These are phyloP conservation scores for Dactylis glomerata DNA, from an alignment of 176 grass and related monocot genomes.

Conservation along the genomic window DNA sequence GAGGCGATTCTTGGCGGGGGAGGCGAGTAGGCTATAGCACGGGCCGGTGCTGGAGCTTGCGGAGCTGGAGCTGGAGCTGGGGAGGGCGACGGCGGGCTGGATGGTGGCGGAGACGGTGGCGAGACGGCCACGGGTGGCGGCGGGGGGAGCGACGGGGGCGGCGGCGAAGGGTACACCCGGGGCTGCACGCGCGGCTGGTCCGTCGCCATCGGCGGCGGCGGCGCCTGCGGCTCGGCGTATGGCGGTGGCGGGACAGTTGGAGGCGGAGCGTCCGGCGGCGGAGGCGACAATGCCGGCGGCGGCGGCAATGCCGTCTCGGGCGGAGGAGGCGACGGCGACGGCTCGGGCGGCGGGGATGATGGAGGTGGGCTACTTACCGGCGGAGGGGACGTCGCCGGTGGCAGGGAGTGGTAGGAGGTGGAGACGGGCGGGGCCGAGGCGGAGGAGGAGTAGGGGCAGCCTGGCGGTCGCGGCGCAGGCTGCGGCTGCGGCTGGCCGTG, in stretches of 20 bases:
- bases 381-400: slow-evolving; percentile 37
- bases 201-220: slow-evolving; percentile 29
- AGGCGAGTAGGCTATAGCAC: slow-evolving; percentile 1
- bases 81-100: slow-evolving; percentile 29
- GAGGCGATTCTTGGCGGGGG: slow-evolving; percentile 28
- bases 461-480: slow-evolving; percentile 36
- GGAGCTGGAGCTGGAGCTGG: slow-evolving; percentile 26
- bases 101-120: slow-evolving; percentile 45
- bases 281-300: slow-evolving; percentile 35
- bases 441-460: slow-evolving; percentile 48
- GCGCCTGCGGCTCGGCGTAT: slow-evolving; percentile 4
- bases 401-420: slow-evolving; percentile 25
- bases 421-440: slow-evolving; percentile 47
- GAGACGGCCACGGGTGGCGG: slow-evolving; percentile 34
- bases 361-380: slow-evolving; percentile 41
- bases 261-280: slow-evolving; percentile 35
- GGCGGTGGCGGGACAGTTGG: slow-evolving; percentile 33
- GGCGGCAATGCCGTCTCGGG: slow-evolving; percentile 16
- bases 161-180: slow-evolving; percentile 45
- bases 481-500: slow-evolving; percentile 36
- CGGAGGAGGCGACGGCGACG: not conserved
- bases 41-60: slow-evolving; percentile 36
- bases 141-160: slow-evolving; percentile 47
- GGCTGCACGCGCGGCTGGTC: slow-evolving; percentile 42
- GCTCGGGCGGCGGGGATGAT: not conserved